Evolutionary conservation across 495 filamentous ascomycete genomes (phyloP), one percentile per base, ranked within the genome.

Genomic region (Penicillium lividum): DNA sequence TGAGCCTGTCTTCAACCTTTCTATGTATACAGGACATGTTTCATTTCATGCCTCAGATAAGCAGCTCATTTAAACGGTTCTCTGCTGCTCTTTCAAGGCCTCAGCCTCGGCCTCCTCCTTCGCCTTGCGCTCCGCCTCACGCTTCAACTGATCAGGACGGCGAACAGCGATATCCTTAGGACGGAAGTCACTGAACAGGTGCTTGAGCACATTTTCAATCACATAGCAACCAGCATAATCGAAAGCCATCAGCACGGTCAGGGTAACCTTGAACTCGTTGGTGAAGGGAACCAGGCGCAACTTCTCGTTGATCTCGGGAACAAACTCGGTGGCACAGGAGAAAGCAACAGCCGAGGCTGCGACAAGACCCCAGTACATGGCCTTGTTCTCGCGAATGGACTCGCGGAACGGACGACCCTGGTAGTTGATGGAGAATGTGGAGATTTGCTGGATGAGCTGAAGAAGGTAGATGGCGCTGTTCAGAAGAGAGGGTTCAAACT

Each of bases 371-470:
- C 88, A 98, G 79, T 93, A 99, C 94, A 99, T 99, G 68, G 91
- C 91, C 65, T 84, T 86, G 78, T 99, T 99, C 78, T 98, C 95
- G 1, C 88, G 84, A 53, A 99, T 91, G 8, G 89, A 88, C 74
- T 99, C 94, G 55, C 94, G 89, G 86, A 99, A 99, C 4, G 94
- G 94, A 25, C 94, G 89, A 54, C 94, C 94, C 73, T 99, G 94
- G 78, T 99, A 99, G 80, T 99, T 99, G 82, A 98, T 94, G 38
- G 94, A 93, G 68, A 99, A 99, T 8, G 94, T 99, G 10, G 94
- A 98, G 68, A 99, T 97, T 69, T 99, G 95, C 73, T 99, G 94
- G 75, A 99, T 98, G 45, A 99, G 84, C 67, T 98, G 95, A 3
- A 99, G 85, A 44, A 99, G 90, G 76, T 99, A 99, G 65, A 99